Percentiles rank a stretch among this genome's conserved stretches.
Conservation (phyloP, 2,329 filamentous ascomycete species). For the Alternaria triticina region DNA sequence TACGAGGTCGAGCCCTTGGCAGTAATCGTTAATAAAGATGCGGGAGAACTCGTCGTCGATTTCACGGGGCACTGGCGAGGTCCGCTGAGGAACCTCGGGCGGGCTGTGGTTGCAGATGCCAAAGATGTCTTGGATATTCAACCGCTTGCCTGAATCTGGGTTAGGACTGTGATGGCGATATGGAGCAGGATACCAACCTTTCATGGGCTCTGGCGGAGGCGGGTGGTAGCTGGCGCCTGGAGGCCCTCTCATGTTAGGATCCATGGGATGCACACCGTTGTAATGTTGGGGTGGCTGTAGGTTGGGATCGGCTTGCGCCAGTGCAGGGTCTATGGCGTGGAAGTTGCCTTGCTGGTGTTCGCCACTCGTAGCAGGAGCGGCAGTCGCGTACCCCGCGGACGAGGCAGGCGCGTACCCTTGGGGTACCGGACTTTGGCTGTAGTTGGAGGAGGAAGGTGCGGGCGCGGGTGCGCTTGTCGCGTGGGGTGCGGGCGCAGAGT, state of each 20-base stretch:
- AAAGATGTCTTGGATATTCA: slow-evolving; percentile 44
- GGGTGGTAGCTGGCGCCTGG: slow-evolving; percentile 22
- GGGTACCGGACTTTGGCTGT: slow-evolving; percentile 47
- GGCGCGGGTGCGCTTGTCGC: slow-evolving; percentile 38
- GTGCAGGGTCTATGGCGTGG: slow-evolving; percentile 70
- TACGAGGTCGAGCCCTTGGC: slow-evolving; percentile 41
- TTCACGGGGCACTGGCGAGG: slow-evolving; percentile 33
- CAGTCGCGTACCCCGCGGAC: slow-evolving; percentile 49
- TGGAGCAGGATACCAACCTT: slow-evolving; percentile 30
- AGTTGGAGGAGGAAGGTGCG: slow-evolving; percentile 43
- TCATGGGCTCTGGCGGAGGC: slow-evolving; percentile 29
- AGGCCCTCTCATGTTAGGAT: slow-evolving; percentile 39
- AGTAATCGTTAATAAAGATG: slow-evolving; percentile 47
- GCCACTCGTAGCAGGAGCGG: slow-evolving; percentile 43
- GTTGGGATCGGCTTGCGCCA: slow-evolving; percentile 54
- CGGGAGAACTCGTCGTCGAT: slow-evolving; percentile 41
- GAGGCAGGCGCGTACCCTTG: slow-evolving; percentile 55
- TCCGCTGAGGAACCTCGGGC: slow-evolving; percentile 42
- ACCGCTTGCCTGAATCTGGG: slow-evolving; percentile 39
- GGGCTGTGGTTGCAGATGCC: slow-evolving; percentile 44
- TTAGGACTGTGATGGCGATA: slow-evolving; percentile 7
- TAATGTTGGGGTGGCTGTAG: slow-evolving; percentile 41
- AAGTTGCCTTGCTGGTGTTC: slow-evolving; percentile 57
- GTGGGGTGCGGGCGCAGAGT: slow-evolving; percentile 49
- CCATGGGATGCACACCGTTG: slow-evolving; percentile 43